A percentile compares a stretch with the other conserved stretches of the same genome.
These are phyloP conservation scores for Raddia distichophylla DNA, from an alignment of 176 grass and related monocot genomes.

Conservation along the genomic window DNA sequence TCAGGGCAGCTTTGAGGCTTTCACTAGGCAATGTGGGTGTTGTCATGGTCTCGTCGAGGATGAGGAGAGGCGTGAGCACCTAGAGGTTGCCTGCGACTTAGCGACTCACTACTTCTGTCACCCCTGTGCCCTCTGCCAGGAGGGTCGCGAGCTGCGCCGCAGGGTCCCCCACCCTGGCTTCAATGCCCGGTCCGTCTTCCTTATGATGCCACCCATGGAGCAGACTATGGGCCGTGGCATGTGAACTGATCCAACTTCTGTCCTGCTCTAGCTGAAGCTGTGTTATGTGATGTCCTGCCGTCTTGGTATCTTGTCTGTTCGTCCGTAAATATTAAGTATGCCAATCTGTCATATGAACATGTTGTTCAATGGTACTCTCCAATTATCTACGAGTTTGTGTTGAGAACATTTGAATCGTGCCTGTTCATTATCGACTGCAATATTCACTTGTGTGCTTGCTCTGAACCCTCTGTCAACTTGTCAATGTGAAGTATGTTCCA, in stretches of 20 bases:
- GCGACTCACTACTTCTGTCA: conserved; percentile 82
- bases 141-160: conserved; percentile 79
- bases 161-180: conserved; percentile 78
- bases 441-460: conserved; percentile 15
- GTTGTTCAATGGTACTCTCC: background rate
- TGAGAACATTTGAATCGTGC: background rate
- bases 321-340: conserved; percentile 33
- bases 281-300: background rate
- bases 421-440: background rate
- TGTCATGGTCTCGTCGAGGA: conserved; percentile 44
- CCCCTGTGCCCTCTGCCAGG: conserved; percentile 84
- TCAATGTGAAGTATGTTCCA: background rate
- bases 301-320: background rate
- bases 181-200: conserved; percentile 45
- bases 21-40: conserved; percentile 68
- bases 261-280: background rate
- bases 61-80: conserved; percentile 55
- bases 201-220: conserved; percentile 79
- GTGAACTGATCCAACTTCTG: conserved; percentile 12
- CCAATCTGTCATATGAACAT: conserved; percentile 22
- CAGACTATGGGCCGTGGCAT: conserved; percentile 82
- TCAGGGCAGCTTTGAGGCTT: conserved; percentile 85
- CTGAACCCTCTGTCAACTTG: background rate
- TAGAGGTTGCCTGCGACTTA: conserved; percentile 70
- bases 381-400: background rate